Conservation (phyloP, 2,329 filamentous ascomycete species). For the Magnaporthales sp. region DNA sequence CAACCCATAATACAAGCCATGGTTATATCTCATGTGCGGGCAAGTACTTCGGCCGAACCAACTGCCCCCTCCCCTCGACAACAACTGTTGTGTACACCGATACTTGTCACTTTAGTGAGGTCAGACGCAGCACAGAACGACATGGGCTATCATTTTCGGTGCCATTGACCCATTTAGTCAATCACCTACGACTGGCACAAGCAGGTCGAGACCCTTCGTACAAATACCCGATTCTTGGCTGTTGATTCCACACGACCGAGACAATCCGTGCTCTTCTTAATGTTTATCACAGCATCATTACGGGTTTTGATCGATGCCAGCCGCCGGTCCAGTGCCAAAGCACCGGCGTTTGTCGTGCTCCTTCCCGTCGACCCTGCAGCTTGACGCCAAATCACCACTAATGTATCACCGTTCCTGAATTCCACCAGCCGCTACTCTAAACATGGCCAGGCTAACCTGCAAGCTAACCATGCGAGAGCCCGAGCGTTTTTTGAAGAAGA, state of each 20-base stretch:
- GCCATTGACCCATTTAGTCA: neutral
- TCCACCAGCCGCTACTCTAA: neutral
- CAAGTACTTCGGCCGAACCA: neutral
- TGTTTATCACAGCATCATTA: neutral
- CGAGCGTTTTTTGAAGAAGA: neutral
- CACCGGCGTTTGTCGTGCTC: constrained; percentile 2
- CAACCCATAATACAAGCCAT: neutral
- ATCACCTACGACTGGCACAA: neutral
- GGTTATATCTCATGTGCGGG: neutral
- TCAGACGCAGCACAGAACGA: neutral
- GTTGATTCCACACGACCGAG: neutral
- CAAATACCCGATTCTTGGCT: neutral
- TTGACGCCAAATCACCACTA: neutral
- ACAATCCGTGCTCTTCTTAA: neutral
- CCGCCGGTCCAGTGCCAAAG: neutral
- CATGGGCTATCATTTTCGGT: neutral
- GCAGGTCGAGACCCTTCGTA: neutral
- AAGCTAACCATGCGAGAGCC: neutral
- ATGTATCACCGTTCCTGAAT: neutral
- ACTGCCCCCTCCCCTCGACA: neutral
- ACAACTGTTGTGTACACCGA: neutral
- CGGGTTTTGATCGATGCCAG: neutral
- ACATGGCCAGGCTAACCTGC: neutral
- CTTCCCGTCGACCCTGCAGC: neutral
- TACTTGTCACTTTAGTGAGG: neutral